Percentiles rank a stretch among this genome's conserved stretches.
Evolutionary conservation across 2,329 filamentous ascomycete species (phyloP).

Genomic region (Colletotrichum sp.): DNA sequence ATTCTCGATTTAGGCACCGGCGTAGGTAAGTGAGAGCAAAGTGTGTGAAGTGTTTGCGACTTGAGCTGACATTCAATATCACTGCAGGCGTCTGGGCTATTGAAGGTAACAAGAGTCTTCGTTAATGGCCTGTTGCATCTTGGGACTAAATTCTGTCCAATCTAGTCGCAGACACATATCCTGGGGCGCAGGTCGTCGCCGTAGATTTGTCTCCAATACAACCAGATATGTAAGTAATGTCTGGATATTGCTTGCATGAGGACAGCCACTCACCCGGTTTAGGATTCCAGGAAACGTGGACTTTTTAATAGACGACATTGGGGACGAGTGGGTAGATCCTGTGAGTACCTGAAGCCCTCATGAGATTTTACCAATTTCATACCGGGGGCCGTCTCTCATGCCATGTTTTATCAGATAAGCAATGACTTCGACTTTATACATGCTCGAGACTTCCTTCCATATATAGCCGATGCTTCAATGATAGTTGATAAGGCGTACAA

Average conservation of each 20-base stretch:
- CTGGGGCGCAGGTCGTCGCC: constrained; percentile 25
- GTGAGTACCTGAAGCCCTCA: background rate
- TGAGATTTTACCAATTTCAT: background rate
- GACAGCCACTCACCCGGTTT: fast-evolving
- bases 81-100: background rate
- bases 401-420: background rate
- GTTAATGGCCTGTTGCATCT: background rate
- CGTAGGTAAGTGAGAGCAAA: background rate
- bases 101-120: background rate
- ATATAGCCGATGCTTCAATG: background rate
- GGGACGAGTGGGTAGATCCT: background rate
- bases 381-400: background rate
- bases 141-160: background rate
- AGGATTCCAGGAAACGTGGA: background rate
- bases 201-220: constrained; percentile 30
- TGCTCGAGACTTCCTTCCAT: background rate
- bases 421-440: background rate
- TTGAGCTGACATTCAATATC: background rate
- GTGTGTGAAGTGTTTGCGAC: background rate
- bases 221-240: background rate
- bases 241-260: fast-evolving
- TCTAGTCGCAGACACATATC: constrained; percentile 28
- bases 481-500: background rate
- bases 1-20: constrained; percentile 34
- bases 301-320: background rate